Percentiles rank a stretch among this genome's conserved stretches.
Conservation (phyloP, 306 rosid species). For the Sophora flavescens region DNA sequence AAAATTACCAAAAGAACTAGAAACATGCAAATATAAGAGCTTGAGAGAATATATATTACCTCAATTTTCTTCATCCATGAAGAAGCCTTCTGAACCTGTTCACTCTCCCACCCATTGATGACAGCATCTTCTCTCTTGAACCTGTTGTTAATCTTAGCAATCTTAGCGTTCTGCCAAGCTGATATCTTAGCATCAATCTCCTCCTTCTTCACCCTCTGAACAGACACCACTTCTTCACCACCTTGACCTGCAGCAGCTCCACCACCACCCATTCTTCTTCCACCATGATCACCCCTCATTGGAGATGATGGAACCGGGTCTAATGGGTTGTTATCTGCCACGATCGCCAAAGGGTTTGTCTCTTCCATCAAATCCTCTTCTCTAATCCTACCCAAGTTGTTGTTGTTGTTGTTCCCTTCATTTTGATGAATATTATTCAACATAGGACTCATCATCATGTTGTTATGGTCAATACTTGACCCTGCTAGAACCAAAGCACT, state of each 20-base stretch:
- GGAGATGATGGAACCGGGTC: slow-evolving; percentile 52
- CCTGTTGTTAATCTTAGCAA: slow-evolving; percentile 86
- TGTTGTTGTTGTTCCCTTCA: slow-evolving; percentile 18
- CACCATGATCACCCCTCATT: neutral
- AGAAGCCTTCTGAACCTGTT: slow-evolving; percentile 81
- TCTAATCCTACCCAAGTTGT: slow-evolving; percentile 72
- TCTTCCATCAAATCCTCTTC: slow-evolving; percentile 77
- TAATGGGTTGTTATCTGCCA: slow-evolving; percentile 63
- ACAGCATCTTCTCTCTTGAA: slow-evolving; percentile 94
- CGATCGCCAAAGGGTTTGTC: slow-evolving; percentile 86
- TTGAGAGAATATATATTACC: slow-evolving; percentile 52
- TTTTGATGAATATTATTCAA: slow-evolving; percentile 5
- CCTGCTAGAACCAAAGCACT: slow-evolving; percentile 94
- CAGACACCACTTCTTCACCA: slow-evolving; percentile 65
- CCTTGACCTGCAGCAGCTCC: neutral
- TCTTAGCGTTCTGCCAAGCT: slow-evolving; percentile 96
- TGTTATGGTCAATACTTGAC: slow-evolving; percentile 52
- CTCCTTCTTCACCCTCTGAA: slow-evolving; percentile 88
- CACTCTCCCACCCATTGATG: slow-evolving; percentile 81
- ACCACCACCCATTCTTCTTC: neutral
- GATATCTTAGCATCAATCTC: slow-evolving; percentile 93
- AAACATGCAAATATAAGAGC: slow-evolving; percentile 28
- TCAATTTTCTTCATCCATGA: slow-evolving; percentile 93
- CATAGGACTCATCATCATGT: neutral
- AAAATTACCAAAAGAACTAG: neutral